Conservation (phyloP, 2,329 filamentous ascomycete species). For the Malbranchea zuffiana region DNA sequence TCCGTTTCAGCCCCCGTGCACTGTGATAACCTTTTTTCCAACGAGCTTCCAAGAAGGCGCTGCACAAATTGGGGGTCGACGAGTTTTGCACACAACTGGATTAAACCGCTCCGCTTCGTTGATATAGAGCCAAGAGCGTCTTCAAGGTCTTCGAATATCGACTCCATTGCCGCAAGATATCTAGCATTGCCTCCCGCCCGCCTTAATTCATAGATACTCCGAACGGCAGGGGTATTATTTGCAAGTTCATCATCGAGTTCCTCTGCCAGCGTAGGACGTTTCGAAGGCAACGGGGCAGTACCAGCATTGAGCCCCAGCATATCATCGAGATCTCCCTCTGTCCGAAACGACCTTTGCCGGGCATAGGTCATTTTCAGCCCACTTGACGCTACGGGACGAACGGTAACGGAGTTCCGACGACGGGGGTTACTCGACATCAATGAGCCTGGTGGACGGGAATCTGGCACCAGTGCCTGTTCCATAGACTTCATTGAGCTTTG, state of each 20-base stretch:
- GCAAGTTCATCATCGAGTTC: constrained; percentile 40
- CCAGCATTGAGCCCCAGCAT: constrained; percentile 2
- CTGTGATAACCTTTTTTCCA: constrained; percentile 57
- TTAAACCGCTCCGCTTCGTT: constrained; percentile 42
- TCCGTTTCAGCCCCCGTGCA: constrained; percentile 52
- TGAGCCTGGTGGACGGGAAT: neutral
- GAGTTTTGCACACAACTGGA: constrained; percentile 47
- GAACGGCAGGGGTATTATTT: constrained; percentile 27
- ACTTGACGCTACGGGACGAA: constrained; percentile 15
- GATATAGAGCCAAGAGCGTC: constrained; percentile 36
- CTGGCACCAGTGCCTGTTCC: neutral
- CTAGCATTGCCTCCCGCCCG: constrained; percentile 47
- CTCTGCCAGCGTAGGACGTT: neutral
- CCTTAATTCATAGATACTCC: constrained; percentile 52
- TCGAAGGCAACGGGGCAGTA: constrained; percentile 3
- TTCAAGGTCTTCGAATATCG: constrained; percentile 49
- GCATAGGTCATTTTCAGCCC: constrained; percentile 48
- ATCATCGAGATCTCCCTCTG: constrained; percentile 32
- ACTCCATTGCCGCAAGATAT: constrained; percentile 46
- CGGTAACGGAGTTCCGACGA: neutral
- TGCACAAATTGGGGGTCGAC: constrained; percentile 30
- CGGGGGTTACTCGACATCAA: neutral
- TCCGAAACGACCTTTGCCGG: constrained; percentile 48
- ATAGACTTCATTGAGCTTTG: no score
- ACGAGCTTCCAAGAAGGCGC: constrained; percentile 61